Percentiles rank a stretch among this genome's conserved stretches.
Conservation (phyloP, 2,329 filamentous ascomycete genomes). For the Claviceps spartinae region DNA sequence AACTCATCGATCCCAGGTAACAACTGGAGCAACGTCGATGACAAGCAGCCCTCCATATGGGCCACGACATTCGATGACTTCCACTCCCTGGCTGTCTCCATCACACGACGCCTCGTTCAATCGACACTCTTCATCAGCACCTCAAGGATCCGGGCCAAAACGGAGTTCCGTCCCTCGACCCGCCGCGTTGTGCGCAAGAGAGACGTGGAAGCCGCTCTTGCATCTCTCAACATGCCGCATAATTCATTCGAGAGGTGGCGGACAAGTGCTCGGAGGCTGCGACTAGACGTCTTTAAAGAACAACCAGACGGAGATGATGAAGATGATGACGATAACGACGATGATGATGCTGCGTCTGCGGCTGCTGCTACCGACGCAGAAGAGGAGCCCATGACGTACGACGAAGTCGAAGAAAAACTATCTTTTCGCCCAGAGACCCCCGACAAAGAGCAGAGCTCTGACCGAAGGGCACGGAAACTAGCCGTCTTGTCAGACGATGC, state of each 20-base stretch:
- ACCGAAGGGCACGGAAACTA: background rate
- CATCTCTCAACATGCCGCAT: conserved; percentile 29
- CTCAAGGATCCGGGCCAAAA: conserved; percentile 48
- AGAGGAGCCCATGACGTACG: conserved; percentile 25
- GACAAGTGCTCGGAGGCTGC: conserved; percentile 32
- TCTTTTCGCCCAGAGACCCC: background rate
- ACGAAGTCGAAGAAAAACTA: conserved; percentile 30
- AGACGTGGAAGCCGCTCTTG: conserved; percentile 36
- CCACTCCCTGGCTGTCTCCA: conserved; percentile 48
- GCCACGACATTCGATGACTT: conserved; percentile 68
- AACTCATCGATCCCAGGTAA: conserved; percentile 46
- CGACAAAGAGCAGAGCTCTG: background rate
- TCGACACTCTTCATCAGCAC: conserved; percentile 56
- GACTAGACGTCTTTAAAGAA: conserved; percentile 32
- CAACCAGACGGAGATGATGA: conserved; percentile 12
- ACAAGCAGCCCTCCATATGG: conserved; percentile 55
- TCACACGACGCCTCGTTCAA: conserved; percentile 59
- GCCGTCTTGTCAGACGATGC: background rate
- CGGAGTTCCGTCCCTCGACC: conserved; percentile 15
- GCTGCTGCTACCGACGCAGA: conserved; percentile 2
- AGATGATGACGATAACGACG: background rate
- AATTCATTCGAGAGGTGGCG: conserved; percentile 32
- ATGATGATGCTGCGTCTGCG: conserved; percentile 3
- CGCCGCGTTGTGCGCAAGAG: conserved; percentile 23
- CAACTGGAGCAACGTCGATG: conserved; percentile 53